Conservation (phyloP, 225 moss, liverwort and hornwort genomes). For the Pleurozium schreberi region DNA sequence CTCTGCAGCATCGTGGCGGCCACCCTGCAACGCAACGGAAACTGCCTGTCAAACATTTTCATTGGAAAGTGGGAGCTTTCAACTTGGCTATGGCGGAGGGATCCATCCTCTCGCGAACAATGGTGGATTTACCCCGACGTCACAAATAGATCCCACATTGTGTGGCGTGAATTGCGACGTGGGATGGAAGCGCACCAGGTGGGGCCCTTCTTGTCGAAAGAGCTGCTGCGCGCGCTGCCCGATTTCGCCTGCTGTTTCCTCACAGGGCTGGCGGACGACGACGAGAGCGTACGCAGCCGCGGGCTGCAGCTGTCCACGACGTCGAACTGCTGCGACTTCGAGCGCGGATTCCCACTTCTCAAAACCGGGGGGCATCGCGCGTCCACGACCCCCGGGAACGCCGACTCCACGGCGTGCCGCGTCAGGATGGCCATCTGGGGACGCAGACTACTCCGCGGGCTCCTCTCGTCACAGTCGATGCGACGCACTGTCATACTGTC, state of each 20-base stretch:
- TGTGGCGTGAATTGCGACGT: neutral
- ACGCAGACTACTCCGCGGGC: neutral
- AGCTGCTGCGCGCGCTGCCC: neutral
- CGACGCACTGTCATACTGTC: conserved; percentile 16
- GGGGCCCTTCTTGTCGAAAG: conserved; percentile 39
- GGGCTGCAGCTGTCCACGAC: conserved; percentile 17
- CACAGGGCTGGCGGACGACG: conserved; percentile 6
- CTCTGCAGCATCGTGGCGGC: conserved; percentile 57
- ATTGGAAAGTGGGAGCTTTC: neutral
- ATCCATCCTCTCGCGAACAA: neutral
- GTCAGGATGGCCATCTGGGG: conserved; percentile 32
- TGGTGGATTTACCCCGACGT: neutral
- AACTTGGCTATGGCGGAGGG: neutral
- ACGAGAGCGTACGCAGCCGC: neutral
- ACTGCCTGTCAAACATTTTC: neutral
- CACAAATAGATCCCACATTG: neutral
- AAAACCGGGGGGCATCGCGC: conserved; percentile 7
- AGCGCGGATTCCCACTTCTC: neutral
- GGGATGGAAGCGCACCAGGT: conserved; percentile 20
- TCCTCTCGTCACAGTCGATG: conserved; percentile 1
- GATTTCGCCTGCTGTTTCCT: conserved; percentile 7
- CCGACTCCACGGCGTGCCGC: conserved; percentile 26
- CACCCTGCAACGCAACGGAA: conserved; percentile 17
- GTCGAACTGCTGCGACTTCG: neutral
- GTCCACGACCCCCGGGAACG: conserved; percentile 9